These are phyloP conservation scores for Actinomortierella wolfii DNA, from an alignment of 371 early-diverging fungal genomes.

Conservation along the genomic window DNA sequence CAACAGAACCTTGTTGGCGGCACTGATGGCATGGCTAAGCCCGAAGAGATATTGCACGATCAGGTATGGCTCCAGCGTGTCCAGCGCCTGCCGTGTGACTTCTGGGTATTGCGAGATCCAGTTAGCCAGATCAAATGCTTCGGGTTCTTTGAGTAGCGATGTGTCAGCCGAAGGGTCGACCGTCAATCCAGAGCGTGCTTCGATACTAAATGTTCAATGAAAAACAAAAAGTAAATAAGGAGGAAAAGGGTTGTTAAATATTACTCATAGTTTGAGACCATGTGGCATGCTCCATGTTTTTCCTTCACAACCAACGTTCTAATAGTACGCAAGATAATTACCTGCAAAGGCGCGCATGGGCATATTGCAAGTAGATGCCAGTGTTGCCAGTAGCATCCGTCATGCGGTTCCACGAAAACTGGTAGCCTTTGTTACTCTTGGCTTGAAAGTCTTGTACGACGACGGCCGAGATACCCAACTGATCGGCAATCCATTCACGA, in stretches of 20 bases:
- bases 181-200: conserved; percentile 53
- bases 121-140: conserved; percentile 71
- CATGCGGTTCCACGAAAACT: conserved; percentile 94
- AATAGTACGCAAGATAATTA: conserved; percentile 19
- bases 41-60: conserved; percentile 89
- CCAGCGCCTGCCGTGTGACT: conserved; percentile 58
- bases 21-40: conserved; percentile 80
- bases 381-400: conserved; percentile 95
- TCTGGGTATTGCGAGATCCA: conserved; percentile 88
- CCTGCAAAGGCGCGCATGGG: conserved; percentile 89
- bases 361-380: conserved; percentile 98
- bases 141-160: conserved; percentile 69
- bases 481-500: conserved; percentile 72
- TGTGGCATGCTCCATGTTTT: too few species aligned
- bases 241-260: neutral
- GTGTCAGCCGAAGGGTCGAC: conserved; percentile 44
- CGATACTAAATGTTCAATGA: conserved; percentile 53
- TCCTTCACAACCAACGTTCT: too few species aligned
- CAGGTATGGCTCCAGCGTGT: conserved; percentile 85
- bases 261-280: neutral
- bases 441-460: conserved; percentile 95
- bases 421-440: conserved; percentile 92
- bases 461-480: conserved; percentile 82
- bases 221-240: neutral
- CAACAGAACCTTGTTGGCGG: conserved; percentile 71